phyloP scores from a whole-genome alignment of 2,329 filamentous ascomycete species.

The Ophiostoma novo-ulmi region DNA sequence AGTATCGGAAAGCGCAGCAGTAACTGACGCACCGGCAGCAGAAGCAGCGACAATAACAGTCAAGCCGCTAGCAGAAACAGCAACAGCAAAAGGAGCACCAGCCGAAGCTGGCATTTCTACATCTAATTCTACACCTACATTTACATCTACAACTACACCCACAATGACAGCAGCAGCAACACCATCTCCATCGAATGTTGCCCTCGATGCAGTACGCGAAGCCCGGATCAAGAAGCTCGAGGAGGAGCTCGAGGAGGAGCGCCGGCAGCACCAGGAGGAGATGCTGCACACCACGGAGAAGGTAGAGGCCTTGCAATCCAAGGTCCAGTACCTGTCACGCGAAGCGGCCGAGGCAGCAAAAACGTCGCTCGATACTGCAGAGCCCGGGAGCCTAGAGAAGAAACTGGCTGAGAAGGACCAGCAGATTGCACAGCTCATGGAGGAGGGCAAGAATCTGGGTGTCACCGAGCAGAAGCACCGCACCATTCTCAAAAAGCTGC shows the following conservation, averaged over 20 bases:
- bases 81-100: neutral
- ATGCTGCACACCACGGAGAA: conserved; percentile 77
- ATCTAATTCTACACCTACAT: neutral
- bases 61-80: neutral
- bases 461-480: conserved; percentile 81
- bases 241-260: conserved; percentile 36
- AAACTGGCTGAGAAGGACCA: conserved; percentile 86
- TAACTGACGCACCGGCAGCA: neutral
- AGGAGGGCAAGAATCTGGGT: conserved; percentile 85
- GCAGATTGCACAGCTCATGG: conserved; percentile 81
- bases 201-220: conserved; percentile 37
- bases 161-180: neutral
- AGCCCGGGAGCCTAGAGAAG: conserved; percentile 63
- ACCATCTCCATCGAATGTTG: conserved; percentile 4
- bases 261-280: conserved; percentile 68
- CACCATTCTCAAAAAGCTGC: conserved; percentile 75
- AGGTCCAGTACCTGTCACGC: conserved; percentile 80
- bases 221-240: conserved; percentile 38
- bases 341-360: conserved; percentile 73
- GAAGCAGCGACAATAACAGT: neutral
- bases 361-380: conserved; percentile 57
- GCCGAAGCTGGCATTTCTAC: neutral
- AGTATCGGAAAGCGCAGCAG: neutral
- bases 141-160: neutral
- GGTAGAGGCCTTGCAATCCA: conserved; percentile 86